A percentile compares a stretch with the other conserved stretches of the same genome.
Evolutionary conservation across 192 early-diverging fungal genomes (phyloP).

Genomic region (Polychytrium aggregatum): DNA sequence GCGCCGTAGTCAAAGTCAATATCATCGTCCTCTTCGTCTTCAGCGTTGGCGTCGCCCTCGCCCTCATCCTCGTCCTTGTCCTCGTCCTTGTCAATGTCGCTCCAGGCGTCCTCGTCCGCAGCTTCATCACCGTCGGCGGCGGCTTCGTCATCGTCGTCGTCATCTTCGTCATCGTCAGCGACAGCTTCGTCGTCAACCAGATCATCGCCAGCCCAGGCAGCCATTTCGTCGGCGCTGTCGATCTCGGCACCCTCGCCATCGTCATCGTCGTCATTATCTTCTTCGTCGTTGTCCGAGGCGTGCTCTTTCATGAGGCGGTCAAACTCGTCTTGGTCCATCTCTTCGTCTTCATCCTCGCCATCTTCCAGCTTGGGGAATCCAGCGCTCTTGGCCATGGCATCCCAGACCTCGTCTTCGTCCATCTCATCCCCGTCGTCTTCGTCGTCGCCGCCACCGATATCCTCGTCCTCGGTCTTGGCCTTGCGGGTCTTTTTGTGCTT

Average conservation of each 20-base stretch:
- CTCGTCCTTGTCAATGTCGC: too few species aligned
- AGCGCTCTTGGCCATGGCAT: conserved; percentile 62
- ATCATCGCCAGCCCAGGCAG: conserved; percentile 7
- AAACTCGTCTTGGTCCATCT: conserved; percentile 11
- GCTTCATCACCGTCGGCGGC: conserved; percentile 5
- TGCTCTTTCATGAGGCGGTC: conserved; percentile 27
- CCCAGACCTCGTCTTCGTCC: conserved; percentile 82
- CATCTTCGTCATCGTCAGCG: conserved; percentile 4
- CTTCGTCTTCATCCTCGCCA: conserved; percentile 24
- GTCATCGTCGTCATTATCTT: conserved; percentile 17
- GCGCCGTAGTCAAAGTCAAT: background rate
- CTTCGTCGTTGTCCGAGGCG: conserved; percentile 1
- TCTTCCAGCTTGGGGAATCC: conserved; percentile 14
- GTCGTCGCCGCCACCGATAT: conserved; percentile 26
- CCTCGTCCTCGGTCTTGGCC: conserved; percentile 6
- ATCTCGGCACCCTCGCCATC: conserved; percentile 5
- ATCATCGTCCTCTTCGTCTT: conserved; percentile 1
- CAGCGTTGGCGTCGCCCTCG: conserved; percentile 10
- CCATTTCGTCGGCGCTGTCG: conserved; percentile 14
- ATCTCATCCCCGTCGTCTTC: conserved; percentile 38
- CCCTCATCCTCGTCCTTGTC: conserved; percentile 14
- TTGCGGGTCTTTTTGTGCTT: conserved; percentile 17
- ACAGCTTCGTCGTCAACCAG: conserved; percentile 4
- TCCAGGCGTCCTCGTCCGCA: too few species aligned
- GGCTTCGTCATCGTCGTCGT: conserved; percentile 18